These are phyloP conservation scores for Massarina eburnea DNA, from an alignment of 2,329 filamentous ascomycete genomes.

Conservation along the genomic window DNA sequence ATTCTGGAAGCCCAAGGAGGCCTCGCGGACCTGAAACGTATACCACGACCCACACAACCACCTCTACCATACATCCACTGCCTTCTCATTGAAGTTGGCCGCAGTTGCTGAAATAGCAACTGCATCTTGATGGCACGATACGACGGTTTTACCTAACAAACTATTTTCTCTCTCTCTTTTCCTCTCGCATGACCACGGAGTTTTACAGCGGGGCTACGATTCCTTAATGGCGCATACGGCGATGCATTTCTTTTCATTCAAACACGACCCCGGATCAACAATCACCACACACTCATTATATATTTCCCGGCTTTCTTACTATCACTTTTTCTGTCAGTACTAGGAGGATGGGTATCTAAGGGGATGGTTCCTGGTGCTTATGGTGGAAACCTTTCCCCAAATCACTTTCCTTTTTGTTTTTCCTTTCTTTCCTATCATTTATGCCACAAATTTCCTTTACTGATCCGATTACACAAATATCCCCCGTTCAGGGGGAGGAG, in stretches of 20 bases:
- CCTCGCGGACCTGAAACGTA: conserved; percentile 23
- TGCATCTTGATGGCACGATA: conserved; percentile 36
- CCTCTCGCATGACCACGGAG: conserved; percentile 40
- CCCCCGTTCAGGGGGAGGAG: no score
- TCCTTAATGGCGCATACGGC: conserved; percentile 41
- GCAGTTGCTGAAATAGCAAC: conserved; percentile 14
- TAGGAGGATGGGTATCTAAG: conserved; percentile 32
- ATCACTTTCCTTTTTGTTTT: not conserved
- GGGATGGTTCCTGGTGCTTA: conserved; percentile 14
- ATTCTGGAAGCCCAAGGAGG: conserved; percentile 66
- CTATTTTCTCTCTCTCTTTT: conserved; percentile 17
- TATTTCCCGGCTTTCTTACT: conserved; percentile 10
- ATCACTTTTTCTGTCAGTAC: conserved; percentile 14
- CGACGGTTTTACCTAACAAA: conserved; percentile 34
- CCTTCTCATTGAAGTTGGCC: conserved; percentile 21
- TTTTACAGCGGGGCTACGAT: conserved; percentile 41
- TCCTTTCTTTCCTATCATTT: conserved; percentile 1
- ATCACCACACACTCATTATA: conserved; percentile 29
- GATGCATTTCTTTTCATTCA: conserved; percentile 28
- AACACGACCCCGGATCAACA: conserved; percentile 35
- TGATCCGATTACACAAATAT: conserved; percentile 1
- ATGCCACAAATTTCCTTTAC: not conserved
- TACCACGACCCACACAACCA: conserved; percentile 1
- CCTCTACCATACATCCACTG: conserved; percentile 16
- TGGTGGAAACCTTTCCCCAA: conserved; percentile 8